phyloP scores from a whole-genome alignment of 2,329 filamentous ascomycete genomes.

The Pyricularia grisea region DNA sequence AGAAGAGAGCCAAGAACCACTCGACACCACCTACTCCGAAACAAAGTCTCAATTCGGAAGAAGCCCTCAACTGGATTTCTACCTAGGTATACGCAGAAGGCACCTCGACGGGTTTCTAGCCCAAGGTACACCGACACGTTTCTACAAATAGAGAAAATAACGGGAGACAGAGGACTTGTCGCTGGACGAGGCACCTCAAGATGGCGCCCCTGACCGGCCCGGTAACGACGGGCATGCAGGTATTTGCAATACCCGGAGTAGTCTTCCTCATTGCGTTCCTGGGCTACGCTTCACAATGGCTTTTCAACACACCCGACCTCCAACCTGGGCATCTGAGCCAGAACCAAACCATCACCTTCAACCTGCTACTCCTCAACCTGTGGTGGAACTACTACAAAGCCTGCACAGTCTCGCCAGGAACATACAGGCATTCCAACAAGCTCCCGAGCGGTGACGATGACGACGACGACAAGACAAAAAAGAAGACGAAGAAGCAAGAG shows the following conservation, averaged over 20 bases:
- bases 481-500: not conserved
- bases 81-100: not conserved
- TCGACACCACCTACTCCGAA: too few relatives aligned
- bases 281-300: constrained; percentile 61
- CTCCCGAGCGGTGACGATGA: constrained; percentile 14
- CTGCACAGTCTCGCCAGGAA: constrained; percentile 48
- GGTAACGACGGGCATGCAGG: constrained; percentile 35
- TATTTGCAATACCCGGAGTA: constrained; percentile 60
- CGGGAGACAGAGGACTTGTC: not conserved
- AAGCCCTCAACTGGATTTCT: not conserved
- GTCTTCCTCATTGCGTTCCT: constrained; percentile 59
- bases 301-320: constrained; percentile 53
- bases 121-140: not conserved
- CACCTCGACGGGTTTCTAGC: not conserved
- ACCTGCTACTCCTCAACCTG: constrained; percentile 52
- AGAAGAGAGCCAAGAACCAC: too few relatives aligned
- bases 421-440: constrained; percentile 32
- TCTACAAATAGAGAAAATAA: not conserved
- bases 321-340: constrained; percentile 49
- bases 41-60: too few relatives aligned
- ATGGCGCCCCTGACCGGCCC: constrained; percentile 19
- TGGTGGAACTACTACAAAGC: constrained; percentile 61
- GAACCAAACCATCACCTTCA: constrained; percentile 53
- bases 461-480: constrained; percentile 1
- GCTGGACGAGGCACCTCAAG: not conserved